These are phyloP conservation scores for Cladosporium sp. DNA, from an alignment of 2,329 filamentous ascomycete genomes.

Conservation along the genomic window DNA sequence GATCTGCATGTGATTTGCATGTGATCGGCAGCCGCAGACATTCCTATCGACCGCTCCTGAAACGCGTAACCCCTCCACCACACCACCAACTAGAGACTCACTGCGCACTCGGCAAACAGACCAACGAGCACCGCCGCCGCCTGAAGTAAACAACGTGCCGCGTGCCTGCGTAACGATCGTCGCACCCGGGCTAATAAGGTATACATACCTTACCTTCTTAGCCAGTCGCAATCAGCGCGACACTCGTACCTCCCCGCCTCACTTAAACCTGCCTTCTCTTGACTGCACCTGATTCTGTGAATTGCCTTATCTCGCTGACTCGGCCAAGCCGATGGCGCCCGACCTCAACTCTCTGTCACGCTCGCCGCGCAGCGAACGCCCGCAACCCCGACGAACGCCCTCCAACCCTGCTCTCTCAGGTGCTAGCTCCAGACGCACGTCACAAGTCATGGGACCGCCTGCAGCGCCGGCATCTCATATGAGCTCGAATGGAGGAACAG, in stretches of 20 bases:
- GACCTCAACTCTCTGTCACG: constrained; percentile 42
- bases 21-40: constrained; percentile 6
- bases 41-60: constrained; percentile 7
- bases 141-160: not conserved
- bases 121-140: too few relatives aligned
- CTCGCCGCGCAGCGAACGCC: constrained; percentile 30
- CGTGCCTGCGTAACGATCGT: not conserved
- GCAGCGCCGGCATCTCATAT: constrained; percentile 14
- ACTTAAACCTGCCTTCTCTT: not conserved
- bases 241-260: not conserved
- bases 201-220: not conserved
- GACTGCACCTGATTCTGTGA: not conserved
- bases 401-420: constrained; percentile 22
- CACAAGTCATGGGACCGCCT: constrained; percentile 32
- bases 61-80: constrained; percentile 2
- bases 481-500: not conserved
- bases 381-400: constrained; percentile 30
- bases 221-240: constrained; percentile 5
- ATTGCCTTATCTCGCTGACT: not conserved
- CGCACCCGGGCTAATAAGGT: not conserved
- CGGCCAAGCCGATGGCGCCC: constrained; percentile 37
- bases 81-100: not conserved
- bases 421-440: constrained; percentile 39
- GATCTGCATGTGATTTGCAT: constrained; percentile 2
- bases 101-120: too few relatives aligned